Evolutionary conservation across 495 filamentous ascomycete species (phyloP).

Genomic region (Apodospora peruviana): DNA sequence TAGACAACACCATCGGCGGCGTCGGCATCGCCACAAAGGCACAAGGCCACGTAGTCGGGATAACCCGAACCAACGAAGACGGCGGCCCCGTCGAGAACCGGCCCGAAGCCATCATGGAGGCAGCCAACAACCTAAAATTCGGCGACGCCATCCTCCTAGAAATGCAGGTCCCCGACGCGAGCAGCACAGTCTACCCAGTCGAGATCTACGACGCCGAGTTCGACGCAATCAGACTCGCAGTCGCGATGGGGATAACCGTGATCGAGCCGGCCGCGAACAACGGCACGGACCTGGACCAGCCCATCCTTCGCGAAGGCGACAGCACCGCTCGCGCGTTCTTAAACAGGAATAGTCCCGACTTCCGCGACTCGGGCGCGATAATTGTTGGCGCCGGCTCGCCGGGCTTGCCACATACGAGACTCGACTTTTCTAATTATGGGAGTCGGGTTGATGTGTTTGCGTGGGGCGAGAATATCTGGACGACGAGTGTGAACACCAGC

Average conservation of each 20-base stretch:
- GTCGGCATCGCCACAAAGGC: constrained; percentile 14
- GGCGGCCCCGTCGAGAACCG: constrained; percentile 5
- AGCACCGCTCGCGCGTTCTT: neutral
- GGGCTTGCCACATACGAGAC: constrained; percentile 3
- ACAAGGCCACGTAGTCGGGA: constrained; percentile 9
- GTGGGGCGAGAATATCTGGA: constrained; percentile 13
- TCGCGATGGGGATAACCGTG: constrained; percentile 14
- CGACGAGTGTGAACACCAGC: constrained; percentile 4
- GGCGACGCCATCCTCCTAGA: constrained; percentile 19
- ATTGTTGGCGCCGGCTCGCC: constrained; percentile 9
- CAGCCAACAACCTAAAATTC: constrained; percentile 2
- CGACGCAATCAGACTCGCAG: constrained; percentile 12
- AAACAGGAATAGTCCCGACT: constrained; percentile 5
- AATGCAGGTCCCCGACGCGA: constrained; percentile 10
- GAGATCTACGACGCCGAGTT: constrained; percentile 13
- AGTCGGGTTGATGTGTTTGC: constrained; percentile 13
- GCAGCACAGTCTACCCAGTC: constrained; percentile 10
- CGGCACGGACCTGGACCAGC: constrained; percentile 11
- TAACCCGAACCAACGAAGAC: constrained; percentile 1
- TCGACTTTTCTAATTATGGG: constrained; percentile 12
- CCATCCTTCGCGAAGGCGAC: neutral
- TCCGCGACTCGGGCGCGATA: constrained; percentile 18
- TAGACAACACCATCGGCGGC: constrained; percentile 15
- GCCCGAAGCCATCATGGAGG: constrained; percentile 16
- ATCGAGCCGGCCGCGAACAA: constrained; percentile 16